These are phyloP conservation scores for Ilyonectria destructans DNA, from an alignment of 2,329 filamentous ascomycete genomes.

Conservation along the genomic window DNA sequence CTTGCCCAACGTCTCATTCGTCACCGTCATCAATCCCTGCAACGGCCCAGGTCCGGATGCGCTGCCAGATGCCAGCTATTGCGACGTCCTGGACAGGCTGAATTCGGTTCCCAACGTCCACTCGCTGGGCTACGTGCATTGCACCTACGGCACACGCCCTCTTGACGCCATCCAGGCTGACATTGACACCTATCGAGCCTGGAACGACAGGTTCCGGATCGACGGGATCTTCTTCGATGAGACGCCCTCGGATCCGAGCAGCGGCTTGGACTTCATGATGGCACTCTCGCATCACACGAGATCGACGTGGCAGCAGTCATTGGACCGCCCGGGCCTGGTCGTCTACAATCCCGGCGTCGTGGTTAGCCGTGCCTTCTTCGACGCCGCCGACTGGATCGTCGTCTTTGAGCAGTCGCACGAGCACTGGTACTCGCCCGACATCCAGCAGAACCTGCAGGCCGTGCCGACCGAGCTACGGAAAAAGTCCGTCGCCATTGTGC, in stretches of 20 bases:
- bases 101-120: conserved; percentile 24
- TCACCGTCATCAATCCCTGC: conserved; percentile 36
- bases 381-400: conserved; percentile 31
- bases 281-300: conserved; percentile 32
- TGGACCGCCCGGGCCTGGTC: conserved; percentile 20
- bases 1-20: conserved; percentile 29
- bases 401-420: conserved; percentile 35
- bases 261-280: conserved; percentile 6
- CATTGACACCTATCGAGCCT: conserved; percentile 31
- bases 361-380: conserved; percentile 28
- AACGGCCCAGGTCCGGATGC: conserved; percentile 32
- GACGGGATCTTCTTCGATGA: conserved; percentile 43
- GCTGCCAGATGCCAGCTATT: conserved; percentile 33
- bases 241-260: conserved; percentile 26
- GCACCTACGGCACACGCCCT: conserved; percentile 33
- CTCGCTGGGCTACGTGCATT: conserved; percentile 38
- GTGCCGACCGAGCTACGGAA: conserved; percentile 8
- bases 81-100: conserved; percentile 24
- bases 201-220: conserved; percentile 32
- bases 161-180: conserved; percentile 23
- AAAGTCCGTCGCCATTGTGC: conserved; percentile 36
- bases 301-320: conserved; percentile 25
- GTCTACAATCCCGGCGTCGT: conserved; percentile 35
- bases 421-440: conserved; percentile 23
- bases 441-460: conserved; percentile 13